Conservation (phyloP, 768 basidiomycete species). For the Suillus subluteus region DNA sequence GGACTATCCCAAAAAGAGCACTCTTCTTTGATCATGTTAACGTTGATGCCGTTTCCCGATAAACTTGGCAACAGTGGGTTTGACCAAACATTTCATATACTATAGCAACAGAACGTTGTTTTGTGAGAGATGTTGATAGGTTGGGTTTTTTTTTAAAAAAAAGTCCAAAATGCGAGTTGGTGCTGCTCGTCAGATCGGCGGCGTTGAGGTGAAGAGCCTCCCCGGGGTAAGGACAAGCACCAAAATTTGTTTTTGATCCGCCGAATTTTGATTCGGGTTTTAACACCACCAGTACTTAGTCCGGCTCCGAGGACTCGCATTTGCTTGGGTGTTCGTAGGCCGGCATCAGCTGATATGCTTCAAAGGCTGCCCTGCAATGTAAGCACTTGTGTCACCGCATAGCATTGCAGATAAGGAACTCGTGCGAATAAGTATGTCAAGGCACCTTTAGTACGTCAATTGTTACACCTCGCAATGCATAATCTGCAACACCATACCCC, state of each 20-base stretch:
- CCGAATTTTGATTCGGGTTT: neutral
- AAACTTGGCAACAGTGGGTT: neutral
- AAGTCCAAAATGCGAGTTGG: neutral
- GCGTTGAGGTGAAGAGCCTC: neutral
- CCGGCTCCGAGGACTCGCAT: conserved; percentile 1
- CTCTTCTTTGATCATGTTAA: neutral
- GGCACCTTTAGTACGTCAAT: neutral
- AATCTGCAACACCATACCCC: neutral
- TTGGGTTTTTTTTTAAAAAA: neutral
- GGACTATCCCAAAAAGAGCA: neutral
- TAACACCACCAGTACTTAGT: neutral
- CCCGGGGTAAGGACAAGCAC: neutral
- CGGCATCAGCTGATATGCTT: neutral
- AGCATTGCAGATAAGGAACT: neutral
- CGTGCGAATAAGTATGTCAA: neutral
- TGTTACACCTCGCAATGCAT: neutral
- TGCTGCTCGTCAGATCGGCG: neutral
- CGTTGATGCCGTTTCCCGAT: neutral
- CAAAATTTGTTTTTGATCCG: neutral
- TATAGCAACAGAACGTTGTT: neutral
- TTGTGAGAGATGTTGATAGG: neutral
- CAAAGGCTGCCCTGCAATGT: neutral
- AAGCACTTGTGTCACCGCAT: neutral
- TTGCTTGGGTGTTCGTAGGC: neutral
- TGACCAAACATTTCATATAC: neutral